Conservation (phyloP, 371 early-diverging fungal species). For the Lichtheimia ornata region DNA sequence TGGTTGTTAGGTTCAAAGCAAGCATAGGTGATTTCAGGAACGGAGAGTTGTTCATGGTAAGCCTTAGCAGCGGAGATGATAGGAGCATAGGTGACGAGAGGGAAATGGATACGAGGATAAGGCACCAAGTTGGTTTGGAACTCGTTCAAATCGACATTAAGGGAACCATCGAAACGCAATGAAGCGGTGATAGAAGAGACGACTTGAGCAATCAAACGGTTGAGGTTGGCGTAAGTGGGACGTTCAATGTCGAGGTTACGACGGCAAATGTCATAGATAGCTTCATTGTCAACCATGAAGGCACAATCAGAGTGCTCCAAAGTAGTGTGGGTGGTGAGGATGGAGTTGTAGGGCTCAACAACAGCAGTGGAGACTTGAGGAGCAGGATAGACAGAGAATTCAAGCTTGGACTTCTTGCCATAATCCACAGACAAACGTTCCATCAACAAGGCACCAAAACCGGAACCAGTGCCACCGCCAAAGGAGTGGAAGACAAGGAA, state of each 20-base stretch:
- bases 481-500: constrained; percentile 99
- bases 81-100: constrained; percentile 91
- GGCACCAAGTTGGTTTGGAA: constrained; percentile 98
- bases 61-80: constrained; percentile 90
- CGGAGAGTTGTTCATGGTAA: constrained; percentile 86
- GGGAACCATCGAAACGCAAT: constrained; percentile 94
- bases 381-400: constrained; percentile 98
- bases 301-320: constrained; percentile 96
- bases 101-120: constrained; percentile 95
- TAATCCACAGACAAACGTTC: constrained; percentile 96
- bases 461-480: constrained; percentile 99
- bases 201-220: constrained; percentile 98
- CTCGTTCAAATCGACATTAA: constrained; percentile 96
- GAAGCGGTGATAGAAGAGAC: constrained; percentile 99
- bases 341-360: constrained; percentile 98
- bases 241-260: constrained; percentile 96
- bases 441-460: constrained; percentile 97
- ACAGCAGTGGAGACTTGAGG: constrained; percentile 97
- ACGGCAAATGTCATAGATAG: constrained; percentile 98
- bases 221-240: constrained; percentile 96
- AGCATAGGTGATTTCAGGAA: constrained; percentile 87
- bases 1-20: constrained; percentile 95
- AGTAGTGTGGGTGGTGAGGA: constrained; percentile 92
- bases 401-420: constrained; percentile 98
- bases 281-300: constrained; percentile 93